Conservation (phyloP, 2,329 filamentous ascomycete genomes). For the Trichoderma semiorbis region DNA sequence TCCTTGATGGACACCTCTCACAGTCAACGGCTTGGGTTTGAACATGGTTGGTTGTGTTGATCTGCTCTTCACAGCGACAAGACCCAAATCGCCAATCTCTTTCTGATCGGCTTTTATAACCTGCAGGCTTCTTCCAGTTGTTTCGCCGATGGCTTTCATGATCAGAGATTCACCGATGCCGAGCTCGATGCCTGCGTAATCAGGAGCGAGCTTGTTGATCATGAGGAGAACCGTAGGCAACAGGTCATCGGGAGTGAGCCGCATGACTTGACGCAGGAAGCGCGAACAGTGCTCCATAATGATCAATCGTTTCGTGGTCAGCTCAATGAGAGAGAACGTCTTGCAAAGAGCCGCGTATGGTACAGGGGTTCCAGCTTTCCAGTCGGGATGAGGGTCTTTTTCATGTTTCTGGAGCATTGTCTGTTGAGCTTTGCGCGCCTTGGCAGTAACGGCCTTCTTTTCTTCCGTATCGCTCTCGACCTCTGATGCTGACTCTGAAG, state of each 20-base stretch:
- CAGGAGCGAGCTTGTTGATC: constrained; percentile 96
- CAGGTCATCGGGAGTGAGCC: constrained; percentile 83
- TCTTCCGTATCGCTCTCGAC: constrained; percentile 52
- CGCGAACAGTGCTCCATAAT: constrained; percentile 87
- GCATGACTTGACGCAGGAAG: constrained; percentile 90
- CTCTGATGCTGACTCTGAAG: constrained; percentile 35
- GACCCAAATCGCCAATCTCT: constrained; percentile 89
- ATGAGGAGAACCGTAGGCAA: constrained; percentile 87
- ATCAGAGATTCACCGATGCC: constrained; percentile 98
- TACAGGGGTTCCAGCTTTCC: constrained; percentile 82
- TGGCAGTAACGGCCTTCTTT: constrained; percentile 68
- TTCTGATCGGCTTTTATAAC: constrained; percentile 96
- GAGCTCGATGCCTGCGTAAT: constrained; percentile 93
- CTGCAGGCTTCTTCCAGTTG: constrained; percentile 79
- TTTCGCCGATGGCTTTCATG: constrained; percentile 97
- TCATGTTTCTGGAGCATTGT: constrained; percentile 64
- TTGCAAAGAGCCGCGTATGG: constrained; percentile 93
- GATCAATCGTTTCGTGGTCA: constrained; percentile 85
- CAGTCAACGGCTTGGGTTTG: constrained; percentile 86
- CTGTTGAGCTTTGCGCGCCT: constrained; percentile 78
- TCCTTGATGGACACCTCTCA: constrained; percentile 81
- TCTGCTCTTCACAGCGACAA: constrained; percentile 93
- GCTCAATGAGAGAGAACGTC: constrained; percentile 91
- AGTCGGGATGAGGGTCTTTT: constrained; percentile 90
- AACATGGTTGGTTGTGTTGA: constrained; percentile 98